phyloP scores from a whole-genome alignment of 176 grass and related monocot genomes.

The Poa pratensis region DNA sequence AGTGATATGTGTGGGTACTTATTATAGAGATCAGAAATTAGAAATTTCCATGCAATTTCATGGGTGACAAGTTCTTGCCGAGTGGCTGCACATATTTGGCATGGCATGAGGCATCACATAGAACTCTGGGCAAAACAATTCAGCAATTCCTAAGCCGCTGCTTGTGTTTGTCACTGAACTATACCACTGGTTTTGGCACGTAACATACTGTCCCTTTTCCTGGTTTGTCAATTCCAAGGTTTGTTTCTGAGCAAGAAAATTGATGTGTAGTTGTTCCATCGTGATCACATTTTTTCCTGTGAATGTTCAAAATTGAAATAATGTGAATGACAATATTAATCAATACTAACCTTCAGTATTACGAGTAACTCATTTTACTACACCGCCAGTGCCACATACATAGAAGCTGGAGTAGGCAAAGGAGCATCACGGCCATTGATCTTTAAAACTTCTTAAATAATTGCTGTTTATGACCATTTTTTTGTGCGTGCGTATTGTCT shows the following conservation, averaged over 20 bases:
- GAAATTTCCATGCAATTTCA: conserved; percentile 11
- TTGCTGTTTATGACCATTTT: background rate
- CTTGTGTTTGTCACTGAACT: background rate
- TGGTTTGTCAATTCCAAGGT: conserved; percentile 28
- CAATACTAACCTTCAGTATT: background rate
- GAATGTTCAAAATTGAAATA: background rate
- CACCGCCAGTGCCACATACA: background rate
- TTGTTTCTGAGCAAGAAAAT: conserved; percentile 12
- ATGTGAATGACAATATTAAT: conserved; percentile 1
- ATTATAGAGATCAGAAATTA: conserved; percentile 32
- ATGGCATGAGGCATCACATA: background rate
- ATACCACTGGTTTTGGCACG: conserved; percentile 16
- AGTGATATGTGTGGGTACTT: background rate
- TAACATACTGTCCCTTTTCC: conserved; percentile 14
- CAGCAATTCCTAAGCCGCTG: conserved; percentile 18
- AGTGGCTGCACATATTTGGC: conserved; percentile 29
- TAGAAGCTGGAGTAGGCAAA: background rate
- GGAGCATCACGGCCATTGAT: background rate
- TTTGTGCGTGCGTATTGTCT: background rate
- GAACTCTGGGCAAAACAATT: background rate
- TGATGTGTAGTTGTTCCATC: conserved; percentile 5
- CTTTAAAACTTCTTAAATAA: background rate
- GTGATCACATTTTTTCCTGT: background rate
- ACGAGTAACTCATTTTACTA: background rate
- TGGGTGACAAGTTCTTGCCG: background rate